Percentiles rank a stretch among this genome's conserved stretches.
Conservation (phyloP, 2,329 filamentous ascomycete genomes). For the Penicillium paneum region DNA sequence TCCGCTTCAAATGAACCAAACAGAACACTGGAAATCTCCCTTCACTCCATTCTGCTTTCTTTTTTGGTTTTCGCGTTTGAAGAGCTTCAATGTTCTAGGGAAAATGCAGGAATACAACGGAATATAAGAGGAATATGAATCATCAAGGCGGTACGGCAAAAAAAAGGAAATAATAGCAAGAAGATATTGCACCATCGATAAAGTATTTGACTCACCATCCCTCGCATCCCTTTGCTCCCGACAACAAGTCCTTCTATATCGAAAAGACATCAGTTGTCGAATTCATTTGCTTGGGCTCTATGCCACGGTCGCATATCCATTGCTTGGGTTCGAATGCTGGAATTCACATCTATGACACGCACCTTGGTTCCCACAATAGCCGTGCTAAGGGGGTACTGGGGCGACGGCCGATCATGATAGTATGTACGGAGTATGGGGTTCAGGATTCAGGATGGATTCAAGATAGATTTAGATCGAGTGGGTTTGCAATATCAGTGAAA, state of each 20-base stretch:
- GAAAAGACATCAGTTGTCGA: neutral
- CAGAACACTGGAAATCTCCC: neutral
- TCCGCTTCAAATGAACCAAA: conserved; percentile 7
- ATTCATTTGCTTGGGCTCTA: neutral
- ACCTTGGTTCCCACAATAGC: conserved; percentile 35
- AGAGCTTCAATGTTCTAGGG: neutral
- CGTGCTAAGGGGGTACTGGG: conserved; percentile 27
- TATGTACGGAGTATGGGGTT: neutral
- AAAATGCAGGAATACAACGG: too few relatives aligned
- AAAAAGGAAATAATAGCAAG: conserved; percentile 3
- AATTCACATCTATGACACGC: conserved; percentile 11
- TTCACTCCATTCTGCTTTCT: neutral
- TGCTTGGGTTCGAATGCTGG: neutral
- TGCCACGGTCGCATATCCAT: conserved; percentile 1
- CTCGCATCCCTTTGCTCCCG: conserved; percentile 20
- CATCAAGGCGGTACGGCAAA: conserved; percentile 24
- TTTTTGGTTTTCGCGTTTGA: neutral
- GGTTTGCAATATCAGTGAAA: neutral
- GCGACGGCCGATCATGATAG: conserved; percentile 10
- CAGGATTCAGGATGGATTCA: neutral
- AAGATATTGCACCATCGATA: conserved; percentile 23
- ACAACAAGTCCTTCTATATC: conserved; percentile 16
- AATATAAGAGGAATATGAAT: conserved; percentile 15
- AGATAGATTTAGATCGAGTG: too few relatives aligned
- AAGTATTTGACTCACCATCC: conserved; percentile 28